These are phyloP conservation scores for Umbelopsis isabellina DNA, from an alignment of 192 early-diverging fungal genomes.

Conservation along the genomic window DNA sequence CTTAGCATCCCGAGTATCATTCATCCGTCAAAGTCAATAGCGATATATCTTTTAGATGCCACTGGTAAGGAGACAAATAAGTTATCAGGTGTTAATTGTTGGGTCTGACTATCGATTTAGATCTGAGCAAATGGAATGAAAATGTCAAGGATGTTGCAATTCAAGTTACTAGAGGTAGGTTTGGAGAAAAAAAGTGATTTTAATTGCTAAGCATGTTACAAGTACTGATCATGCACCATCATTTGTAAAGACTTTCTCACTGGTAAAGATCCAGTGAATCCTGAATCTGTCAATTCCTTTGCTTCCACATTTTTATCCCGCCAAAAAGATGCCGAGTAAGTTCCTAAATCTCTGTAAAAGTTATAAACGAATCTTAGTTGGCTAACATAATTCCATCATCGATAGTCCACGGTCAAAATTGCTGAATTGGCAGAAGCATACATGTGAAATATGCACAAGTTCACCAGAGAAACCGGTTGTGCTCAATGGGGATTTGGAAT, in stretches of 20 bases:
- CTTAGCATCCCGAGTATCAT: constrained; percentile 1
- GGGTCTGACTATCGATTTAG: constrained; percentile 13
- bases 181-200: background rate
- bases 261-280: constrained; percentile 37
- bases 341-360: background rate
- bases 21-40: constrained; percentile 24
- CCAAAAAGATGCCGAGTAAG: constrained; percentile 44
- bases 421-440: constrained; percentile 67
- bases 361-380: background rate
- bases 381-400: constrained; percentile 24
- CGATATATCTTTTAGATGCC: constrained; percentile 74
- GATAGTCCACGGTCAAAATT: constrained; percentile 37
- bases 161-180: constrained; percentile 53
- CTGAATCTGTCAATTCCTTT: constrained; percentile 33
- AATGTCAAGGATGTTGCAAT: constrained; percentile 58
- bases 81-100: background rate
- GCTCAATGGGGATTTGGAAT: constrained; percentile 78
- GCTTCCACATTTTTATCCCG: constrained; percentile 44
- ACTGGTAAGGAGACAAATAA: constrained; percentile 43
- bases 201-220: background rate
- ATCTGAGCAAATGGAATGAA: constrained; percentile 58
- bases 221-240: background rate
- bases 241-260: constrained; percentile 43
- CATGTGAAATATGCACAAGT: constrained; percentile 70
- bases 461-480: constrained; percentile 42